These are phyloP conservation scores for Mortierella alpina DNA, from an alignment of 192 early-diverging fungal genomes.

Conservation along the genomic window DNA sequence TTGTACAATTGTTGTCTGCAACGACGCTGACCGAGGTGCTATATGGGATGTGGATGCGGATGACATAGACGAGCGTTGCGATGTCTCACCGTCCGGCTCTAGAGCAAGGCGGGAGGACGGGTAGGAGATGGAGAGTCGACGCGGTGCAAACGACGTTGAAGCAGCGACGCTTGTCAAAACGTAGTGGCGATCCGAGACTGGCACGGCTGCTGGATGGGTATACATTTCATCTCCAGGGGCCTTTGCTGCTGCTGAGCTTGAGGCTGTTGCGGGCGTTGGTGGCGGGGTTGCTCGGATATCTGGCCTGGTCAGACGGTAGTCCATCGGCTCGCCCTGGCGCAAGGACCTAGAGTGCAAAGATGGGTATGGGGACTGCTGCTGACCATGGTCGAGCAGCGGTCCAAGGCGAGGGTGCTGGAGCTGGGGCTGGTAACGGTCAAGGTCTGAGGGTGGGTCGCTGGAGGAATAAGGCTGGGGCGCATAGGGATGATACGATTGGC, in stretches of 20 bases:
- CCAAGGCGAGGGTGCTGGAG: background rate
- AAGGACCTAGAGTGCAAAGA: background rate
- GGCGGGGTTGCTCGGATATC: background rate
- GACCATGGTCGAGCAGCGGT: background rate
- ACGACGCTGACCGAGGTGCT: background rate
- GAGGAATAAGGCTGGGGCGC: no score
- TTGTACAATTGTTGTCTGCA: background rate
- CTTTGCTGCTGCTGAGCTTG: background rate
- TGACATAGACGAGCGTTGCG: background rate
- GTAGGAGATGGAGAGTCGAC: conserved; percentile 4
- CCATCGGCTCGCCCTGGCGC: conserved; percentile 7
- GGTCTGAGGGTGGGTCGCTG: no score
- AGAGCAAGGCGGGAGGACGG: background rate
- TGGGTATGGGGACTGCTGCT: background rate
- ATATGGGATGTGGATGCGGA: background rate
- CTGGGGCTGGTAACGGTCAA: background rate
- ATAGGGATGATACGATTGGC: no score
- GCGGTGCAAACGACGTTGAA: conserved; percentile 2
- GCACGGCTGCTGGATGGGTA: conserved; percentile 3
- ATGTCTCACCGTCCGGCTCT: background rate
- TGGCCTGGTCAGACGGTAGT: background rate
- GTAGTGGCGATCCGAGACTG: conserved; percentile 28
- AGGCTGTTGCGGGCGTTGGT: no score
- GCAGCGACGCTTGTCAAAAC: conserved; percentile 29
- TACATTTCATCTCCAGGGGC: background rate